phyloP scores from a whole-genome alignment of 805 yeast species.

The Candida wancherniae region DNA sequence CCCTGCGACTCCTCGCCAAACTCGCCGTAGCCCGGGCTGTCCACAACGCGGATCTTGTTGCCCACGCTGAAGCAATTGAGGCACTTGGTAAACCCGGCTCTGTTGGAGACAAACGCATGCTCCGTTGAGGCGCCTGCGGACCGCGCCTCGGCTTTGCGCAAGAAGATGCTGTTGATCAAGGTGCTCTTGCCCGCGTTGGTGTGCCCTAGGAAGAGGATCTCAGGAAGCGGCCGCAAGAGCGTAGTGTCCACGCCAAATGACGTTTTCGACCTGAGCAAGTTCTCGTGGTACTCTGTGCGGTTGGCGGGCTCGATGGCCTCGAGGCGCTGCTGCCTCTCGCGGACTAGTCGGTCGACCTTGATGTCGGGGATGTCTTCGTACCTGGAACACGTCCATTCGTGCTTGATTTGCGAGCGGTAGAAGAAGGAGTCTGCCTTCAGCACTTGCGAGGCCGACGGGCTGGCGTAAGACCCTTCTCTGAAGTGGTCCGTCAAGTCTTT shows the following conservation, averaged over 20 bases:
- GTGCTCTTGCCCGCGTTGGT: conserved; percentile 88
- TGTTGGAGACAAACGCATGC: conserved; percentile 51
- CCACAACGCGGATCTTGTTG: conserved; percentile 61
- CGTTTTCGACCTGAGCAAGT: conserved; percentile 16
- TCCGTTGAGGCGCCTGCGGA: conserved; percentile 21
- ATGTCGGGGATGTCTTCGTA: conserved; percentile 59
- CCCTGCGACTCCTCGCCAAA: conserved; percentile 69
- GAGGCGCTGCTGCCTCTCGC: conserved; percentile 15
- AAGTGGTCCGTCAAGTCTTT: conserved; percentile 12
- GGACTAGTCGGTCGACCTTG: conserved; percentile 22
- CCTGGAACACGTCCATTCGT: conserved; percentile 58
- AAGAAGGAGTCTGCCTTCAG: conserved; percentile 33
- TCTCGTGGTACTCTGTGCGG: conserved; percentile 19
- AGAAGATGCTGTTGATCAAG: conserved; percentile 56
- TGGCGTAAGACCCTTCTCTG: conserved; percentile 5
- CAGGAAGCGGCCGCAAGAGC: conserved; percentile 48
- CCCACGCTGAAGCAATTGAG: conserved; percentile 70
- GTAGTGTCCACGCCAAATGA: conserved; percentile 33
- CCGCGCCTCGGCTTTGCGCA: conserved; percentile 29
- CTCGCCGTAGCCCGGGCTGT: conserved; percentile 88
- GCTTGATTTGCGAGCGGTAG: conserved; percentile 38
- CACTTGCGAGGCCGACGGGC: conserved; percentile 10
- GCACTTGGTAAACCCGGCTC: conserved; percentile 58
- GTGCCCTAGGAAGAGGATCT: conserved; percentile 70
- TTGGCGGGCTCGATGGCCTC: conserved; percentile 22